A percentile compares a stretch with the other conserved stretches of the same genome.
These are phyloP conservation scores for Euphorbia peplus DNA, from an alignment of 345 rosid species.

Conservation along the genomic window DNA sequence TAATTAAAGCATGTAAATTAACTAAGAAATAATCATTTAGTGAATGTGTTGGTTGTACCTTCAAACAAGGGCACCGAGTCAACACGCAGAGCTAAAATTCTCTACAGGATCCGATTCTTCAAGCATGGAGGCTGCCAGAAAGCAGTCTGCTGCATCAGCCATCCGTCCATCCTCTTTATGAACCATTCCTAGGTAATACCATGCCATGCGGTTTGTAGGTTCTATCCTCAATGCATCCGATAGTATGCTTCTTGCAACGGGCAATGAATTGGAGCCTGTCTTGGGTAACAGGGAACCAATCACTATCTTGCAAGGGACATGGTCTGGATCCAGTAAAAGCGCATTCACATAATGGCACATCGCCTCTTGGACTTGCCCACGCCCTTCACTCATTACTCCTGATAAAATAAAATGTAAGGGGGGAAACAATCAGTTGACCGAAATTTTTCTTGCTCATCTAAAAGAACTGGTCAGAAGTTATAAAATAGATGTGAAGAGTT, in stretches of 20 bases:
- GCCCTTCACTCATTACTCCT: constrained; percentile 74
- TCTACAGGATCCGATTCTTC: constrained; percentile 90
- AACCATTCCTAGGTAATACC: constrained; percentile 82
- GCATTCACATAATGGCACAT: constrained; percentile 51
- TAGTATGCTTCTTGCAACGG: constrained; percentile 81
- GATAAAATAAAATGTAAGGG: constrained; percentile 10
- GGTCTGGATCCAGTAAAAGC: constrained; percentile 51
- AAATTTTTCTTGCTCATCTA: neutral
- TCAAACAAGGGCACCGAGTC: constrained; percentile 11
- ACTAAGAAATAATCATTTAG: neutral
- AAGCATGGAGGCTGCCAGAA: constrained; percentile 94
- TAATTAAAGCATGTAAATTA: neutral
- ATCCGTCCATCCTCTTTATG: constrained; percentile 76
- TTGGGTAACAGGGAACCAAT: constrained; percentile 55
- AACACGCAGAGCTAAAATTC: constrained; percentile 65
- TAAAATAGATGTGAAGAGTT: neutral
- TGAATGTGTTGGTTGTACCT: constrained; percentile 19
- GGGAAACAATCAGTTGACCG: neutral
- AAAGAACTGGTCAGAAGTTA: too few relatives aligned
- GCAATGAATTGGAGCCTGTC: constrained; percentile 50
- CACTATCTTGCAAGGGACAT: constrained; percentile 64
- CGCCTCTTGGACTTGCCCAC: constrained; percentile 57
- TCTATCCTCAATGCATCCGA: constrained; percentile 88
- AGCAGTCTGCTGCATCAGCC: constrained; percentile 84
- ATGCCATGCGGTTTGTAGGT: constrained; percentile 80